Base-by-base conservation (phyloP, 2,329 filamentous ascomycete genomes). In the Cladosporium sp. region DNA sequence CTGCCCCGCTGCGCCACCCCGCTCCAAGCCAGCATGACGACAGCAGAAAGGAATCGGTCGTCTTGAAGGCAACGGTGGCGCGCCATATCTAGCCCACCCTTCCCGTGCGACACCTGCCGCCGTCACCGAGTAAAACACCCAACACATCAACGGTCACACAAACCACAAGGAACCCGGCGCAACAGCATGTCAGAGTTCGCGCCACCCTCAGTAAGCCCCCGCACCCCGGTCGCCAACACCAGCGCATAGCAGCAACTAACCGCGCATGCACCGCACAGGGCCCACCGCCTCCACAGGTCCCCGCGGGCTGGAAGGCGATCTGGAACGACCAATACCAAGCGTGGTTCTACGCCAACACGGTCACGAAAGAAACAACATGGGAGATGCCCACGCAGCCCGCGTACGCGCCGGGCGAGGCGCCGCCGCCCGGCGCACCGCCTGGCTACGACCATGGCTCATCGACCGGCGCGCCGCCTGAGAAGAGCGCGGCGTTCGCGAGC, bases 301-400 rank as follows among this genome's bases (percentile, higher is more conserved):
- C 88, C 2, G 85, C 87, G 63, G 90, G 90, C 62, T 96, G 89
- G 87, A 84, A 87, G 65, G 86, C 85, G 9, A 81, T 89, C 59
- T 95, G 85, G 81, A 93, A 95, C 70, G 83, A 86, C 0, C 84
- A 93, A 65, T 95, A 95, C 75, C 85, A 85, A 64, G 86, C 93
- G 79, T 95, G 88, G 85, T 95, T 93, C 80, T 96, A 87, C 74
- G 87, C 95, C 56, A 93, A 96, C 74, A 81, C 87, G 56, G 81
- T 84, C 70, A 95, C 90, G 59, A 93, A 93, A 65, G 79, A 86
- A 66, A 95, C 91, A 4, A 87, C 92, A 78, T 96, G 91, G 91
- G 87, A 95, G 4, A 85, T 82, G 61, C 90, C 90, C 14, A 88
- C 83, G 35, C 78, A 78, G 49, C 84, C 87, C 41, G 82, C 83